Conservation (phyloP, 352 stramenopile genomes). For the Globisporangium polare region DNA sequence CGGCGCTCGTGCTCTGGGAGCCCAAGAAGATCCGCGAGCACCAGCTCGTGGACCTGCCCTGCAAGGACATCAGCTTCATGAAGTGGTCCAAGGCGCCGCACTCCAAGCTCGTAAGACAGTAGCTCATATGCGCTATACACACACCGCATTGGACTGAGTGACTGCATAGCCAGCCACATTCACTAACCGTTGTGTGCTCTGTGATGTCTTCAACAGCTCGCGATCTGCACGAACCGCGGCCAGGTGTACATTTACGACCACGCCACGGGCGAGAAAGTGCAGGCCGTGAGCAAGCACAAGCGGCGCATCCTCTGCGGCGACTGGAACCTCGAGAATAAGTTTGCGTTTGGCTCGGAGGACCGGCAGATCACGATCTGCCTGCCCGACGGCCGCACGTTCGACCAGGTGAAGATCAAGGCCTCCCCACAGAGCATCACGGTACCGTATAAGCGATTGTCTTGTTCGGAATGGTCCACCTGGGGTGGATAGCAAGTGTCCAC, state of each 20-base stretch:
- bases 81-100: constrained; percentile 74
- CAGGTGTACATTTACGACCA: constrained; percentile 82
- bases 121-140: too few species aligned
- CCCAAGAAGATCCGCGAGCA: constrained; percentile 57
- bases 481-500: neutral
- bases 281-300: constrained; percentile 75
- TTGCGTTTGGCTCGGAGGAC: constrained; percentile 77
- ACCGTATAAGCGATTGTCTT: neutral
- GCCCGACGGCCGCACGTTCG: constrained; percentile 53
- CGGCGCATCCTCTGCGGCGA: constrained; percentile 71
- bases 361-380: constrained; percentile 76
- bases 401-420: constrained; percentile 77
- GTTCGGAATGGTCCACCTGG: neutral
- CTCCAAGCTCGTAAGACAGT: constrained; percentile 40
- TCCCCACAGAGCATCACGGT: constrained; percentile 66
- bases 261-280: constrained; percentile 38
- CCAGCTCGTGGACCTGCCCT: constrained; percentile 61
- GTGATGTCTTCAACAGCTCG: constrained; percentile 26
- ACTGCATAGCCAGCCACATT: neutral
- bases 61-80: constrained; percentile 74
- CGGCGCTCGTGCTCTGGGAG: constrained; percentile 69
- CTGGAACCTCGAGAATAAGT: constrained; percentile 80
- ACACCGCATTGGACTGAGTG: too few species aligned
- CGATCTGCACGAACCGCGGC: constrained; percentile 66
- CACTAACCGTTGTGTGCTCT: neutral